phyloP scores from a whole-genome alignment of 202 grass and related monocot species.

The Saccharum hybrid region DNA sequence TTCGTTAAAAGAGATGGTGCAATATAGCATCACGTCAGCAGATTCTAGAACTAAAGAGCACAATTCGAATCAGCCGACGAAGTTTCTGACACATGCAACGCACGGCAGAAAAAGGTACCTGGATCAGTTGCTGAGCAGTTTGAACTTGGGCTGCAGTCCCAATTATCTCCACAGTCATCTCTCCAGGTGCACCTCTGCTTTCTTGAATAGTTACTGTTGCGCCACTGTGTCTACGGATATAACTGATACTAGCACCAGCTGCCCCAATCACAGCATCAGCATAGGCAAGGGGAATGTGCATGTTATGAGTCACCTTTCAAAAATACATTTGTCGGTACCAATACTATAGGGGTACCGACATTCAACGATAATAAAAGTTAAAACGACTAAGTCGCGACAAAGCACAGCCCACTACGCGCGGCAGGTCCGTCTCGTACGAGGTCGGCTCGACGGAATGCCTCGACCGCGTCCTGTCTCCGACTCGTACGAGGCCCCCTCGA shows the following conservation, averaged over 20 bases:
- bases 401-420: too few relatives aligned
- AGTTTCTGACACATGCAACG: not conserved
- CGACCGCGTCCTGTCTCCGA: too few relatives aligned
- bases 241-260: constrained; percentile 93
- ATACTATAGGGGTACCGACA: too few relatives aligned
- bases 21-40: not conserved
- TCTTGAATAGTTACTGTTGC: constrained; percentile 95
- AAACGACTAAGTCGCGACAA: too few relatives aligned
- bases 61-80: not conserved
- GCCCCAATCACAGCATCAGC: constrained; percentile 96
- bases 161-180: constrained; percentile 91
- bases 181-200: constrained; percentile 80
- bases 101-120: constrained; percentile 45
- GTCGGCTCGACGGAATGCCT: too few relatives aligned
- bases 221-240: constrained; percentile 93
- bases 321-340: too few relatives aligned
- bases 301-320: constrained; percentile 76
- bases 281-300: constrained; percentile 91
- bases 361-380: too few relatives aligned
- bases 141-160: constrained; percentile 90
- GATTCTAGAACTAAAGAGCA: not conserved
- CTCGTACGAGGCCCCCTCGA: too few relatives aligned
- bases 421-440: too few relatives aligned
- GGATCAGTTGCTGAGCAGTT: constrained; percentile 92
- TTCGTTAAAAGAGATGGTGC: not conserved